Conservation (phyloP, 192 early-diverging fungal species). For the Phycomyces blakesleeanus region DNA sequence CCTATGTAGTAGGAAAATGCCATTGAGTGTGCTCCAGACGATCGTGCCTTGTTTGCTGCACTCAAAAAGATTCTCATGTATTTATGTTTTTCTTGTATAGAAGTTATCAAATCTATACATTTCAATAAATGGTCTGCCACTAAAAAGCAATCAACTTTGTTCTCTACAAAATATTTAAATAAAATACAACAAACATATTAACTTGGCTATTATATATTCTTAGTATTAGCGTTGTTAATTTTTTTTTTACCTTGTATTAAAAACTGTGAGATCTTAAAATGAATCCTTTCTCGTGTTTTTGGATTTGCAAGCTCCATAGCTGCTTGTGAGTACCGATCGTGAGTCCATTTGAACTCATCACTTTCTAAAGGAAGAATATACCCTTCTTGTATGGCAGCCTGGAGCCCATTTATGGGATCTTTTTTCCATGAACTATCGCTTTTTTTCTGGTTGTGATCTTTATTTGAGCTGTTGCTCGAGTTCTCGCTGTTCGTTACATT, state of each 20-base stretch:
- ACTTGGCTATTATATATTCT: background rate
- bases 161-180: slow-evolving; percentile 9
- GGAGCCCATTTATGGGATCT: slow-evolving; percentile 29
- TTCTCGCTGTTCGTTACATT: no score
- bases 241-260: slow-evolving; percentile 19
- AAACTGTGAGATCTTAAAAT: slow-evolving; percentile 28
- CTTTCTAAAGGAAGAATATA: slow-evolving; percentile 28
- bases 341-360: slow-evolving; percentile 32
- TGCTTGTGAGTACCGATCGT: slow-evolving; percentile 34
- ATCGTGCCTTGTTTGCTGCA: slow-evolving; percentile 16
- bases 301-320: slow-evolving; percentile 29
- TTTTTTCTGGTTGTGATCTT: no score
- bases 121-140: slow-evolving; percentile 31
- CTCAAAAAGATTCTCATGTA: slow-evolving; percentile 21
- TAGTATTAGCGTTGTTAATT: background rate
- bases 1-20: slow-evolving; percentile 19
- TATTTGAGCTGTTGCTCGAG: no score
- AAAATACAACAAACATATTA: background rate
- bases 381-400: slow-evolving; percentile 31
- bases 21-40: slow-evolving; percentile 28
- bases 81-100: slow-evolving; percentile 4
- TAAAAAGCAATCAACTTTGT: slow-evolving; percentile 11
- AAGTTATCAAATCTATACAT: slow-evolving; percentile 10
- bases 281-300: slow-evolving; percentile 21
- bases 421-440: background rate